Evolutionary conservation across 192 early-diverging fungal species (phyloP).

Genomic region (Coemansia sp.): DNA sequence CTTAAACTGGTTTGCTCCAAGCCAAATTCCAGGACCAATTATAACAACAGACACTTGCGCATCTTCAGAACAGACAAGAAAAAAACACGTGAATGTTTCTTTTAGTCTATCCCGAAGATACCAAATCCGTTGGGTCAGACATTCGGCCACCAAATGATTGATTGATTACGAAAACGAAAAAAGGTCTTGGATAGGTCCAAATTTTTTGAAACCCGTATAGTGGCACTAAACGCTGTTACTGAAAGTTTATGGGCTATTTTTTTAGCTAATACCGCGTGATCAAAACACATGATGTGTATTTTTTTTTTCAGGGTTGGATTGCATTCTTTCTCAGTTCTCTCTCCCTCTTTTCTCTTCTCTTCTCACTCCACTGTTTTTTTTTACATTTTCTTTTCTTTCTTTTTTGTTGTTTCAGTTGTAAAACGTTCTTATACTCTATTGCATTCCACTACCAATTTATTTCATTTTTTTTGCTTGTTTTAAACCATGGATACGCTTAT

Average conservation of each 20-base stretch:
- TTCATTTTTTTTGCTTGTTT: neutral
- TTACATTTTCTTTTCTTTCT: neutral
- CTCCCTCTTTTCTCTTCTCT: neutral
- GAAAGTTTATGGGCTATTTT: neutral
- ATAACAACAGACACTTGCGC: neutral
- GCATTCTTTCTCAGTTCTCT: neutral
- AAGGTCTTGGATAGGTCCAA: neutral
- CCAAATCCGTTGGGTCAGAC: slow-evolving; percentile 2
- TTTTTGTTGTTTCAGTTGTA: neutral
- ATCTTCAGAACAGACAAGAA: neutral
- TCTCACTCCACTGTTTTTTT: neutral
- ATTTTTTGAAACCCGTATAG: too few relatives aligned
- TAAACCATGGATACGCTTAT: slow-evolving; percentile 64
- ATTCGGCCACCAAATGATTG: neutral
- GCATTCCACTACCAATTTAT: too few relatives aligned
- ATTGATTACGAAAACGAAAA: neutral
- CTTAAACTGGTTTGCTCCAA: neutral
- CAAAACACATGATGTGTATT: neutral
- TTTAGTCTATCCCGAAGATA: neutral
- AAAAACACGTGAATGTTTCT: neutral
- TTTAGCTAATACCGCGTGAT: neutral
- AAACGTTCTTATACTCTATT: neutral
- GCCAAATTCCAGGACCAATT: slow-evolving; percentile 1
- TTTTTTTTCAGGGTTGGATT: neutral
- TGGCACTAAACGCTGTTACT: too few relatives aligned